These are phyloP conservation scores for Neospermospora avenae DNA, from an alignment of 2,329 filamentous ascomycete species.

Conservation along the genomic window DNA sequence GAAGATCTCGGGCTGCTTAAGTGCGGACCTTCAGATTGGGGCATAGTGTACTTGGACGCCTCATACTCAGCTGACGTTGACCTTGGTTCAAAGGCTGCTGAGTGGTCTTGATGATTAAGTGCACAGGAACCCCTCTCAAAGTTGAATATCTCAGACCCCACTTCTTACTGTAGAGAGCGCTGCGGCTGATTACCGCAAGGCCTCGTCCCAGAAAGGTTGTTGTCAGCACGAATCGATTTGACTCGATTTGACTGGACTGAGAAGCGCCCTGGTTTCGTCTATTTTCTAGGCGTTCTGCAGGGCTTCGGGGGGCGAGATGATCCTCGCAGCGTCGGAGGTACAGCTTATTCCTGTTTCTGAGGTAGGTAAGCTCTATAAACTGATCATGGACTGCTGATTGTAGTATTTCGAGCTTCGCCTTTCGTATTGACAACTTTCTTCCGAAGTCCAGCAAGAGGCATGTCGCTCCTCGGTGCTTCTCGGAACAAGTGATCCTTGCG, in stretches of 20 bases:
- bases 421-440: background rate
- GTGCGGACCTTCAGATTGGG: background rate
- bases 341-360: background rate
- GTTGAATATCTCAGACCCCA: background rate
- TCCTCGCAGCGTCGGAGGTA: background rate
- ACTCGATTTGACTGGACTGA: slow-evolving; percentile 2
- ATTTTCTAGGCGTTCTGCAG: background rate
- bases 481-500: background rate
- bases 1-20: slow-evolving; percentile 1
- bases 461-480: background rate
- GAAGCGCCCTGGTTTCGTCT: slow-evolving; percentile 2
- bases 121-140: background rate
- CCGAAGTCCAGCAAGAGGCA: background rate
- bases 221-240: background rate
- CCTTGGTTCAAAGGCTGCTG: background rate
- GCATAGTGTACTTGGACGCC: background rate
- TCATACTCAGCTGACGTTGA: slow-evolving; percentile 5
- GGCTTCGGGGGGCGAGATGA: background rate
- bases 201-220: background rate
- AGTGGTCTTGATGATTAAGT: slow-evolving; percentile 5
- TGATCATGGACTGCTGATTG: slow-evolving; percentile 1
- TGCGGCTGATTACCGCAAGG: background rate
- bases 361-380: background rate
- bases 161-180: background rate
- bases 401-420: background rate